Conservation (phyloP, 352 stramenopile species). For the Thraustochytrium striatum region DNA sequence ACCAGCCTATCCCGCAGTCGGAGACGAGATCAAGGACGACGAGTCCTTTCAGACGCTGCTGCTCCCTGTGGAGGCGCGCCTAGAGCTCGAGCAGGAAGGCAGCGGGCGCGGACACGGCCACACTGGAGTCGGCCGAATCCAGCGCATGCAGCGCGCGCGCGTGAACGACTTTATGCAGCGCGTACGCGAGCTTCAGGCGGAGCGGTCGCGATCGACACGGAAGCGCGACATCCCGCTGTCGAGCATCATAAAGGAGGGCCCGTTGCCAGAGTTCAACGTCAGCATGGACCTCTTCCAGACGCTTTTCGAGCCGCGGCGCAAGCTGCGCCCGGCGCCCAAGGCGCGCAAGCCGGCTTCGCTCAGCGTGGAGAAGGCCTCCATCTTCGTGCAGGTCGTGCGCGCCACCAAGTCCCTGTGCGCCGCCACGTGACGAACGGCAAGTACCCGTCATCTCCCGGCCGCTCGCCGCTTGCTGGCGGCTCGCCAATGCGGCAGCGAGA, state of each 20-base stretch:
- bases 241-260: conserved; percentile 74
- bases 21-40: conserved; percentile 63
- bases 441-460: not conserved
- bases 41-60: conserved; percentile 64
- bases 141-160: conserved; percentile 54
- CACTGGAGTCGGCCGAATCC: conserved; percentile 39
- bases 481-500: not conserved
- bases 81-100: conserved; percentile 62
- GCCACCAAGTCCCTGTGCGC: conserved; percentile 68
- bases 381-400: conserved; percentile 76
- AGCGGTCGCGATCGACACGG: not conserved
- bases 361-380: conserved; percentile 62
- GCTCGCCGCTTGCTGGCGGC: not conserved
- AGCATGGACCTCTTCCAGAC: conserved; percentile 65
- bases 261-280: conserved; percentile 68
- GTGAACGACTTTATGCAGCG: conserved; percentile 66
- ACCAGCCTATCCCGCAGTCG: conserved; percentile 66
- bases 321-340: conserved; percentile 44
- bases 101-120: conserved; percentile 43
- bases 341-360: conserved; percentile 56
- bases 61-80: conserved; percentile 63
- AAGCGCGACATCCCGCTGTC: conserved; percentile 46
- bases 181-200: conserved; percentile 57
- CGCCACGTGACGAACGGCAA: conserved; percentile 30
- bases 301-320: conserved; percentile 57